Evolutionary conservation across 768 basidiomycete species (phyloP), one percentile per base, ranked within the genome.

Genomic region (Mrakia gelida): DNA sequence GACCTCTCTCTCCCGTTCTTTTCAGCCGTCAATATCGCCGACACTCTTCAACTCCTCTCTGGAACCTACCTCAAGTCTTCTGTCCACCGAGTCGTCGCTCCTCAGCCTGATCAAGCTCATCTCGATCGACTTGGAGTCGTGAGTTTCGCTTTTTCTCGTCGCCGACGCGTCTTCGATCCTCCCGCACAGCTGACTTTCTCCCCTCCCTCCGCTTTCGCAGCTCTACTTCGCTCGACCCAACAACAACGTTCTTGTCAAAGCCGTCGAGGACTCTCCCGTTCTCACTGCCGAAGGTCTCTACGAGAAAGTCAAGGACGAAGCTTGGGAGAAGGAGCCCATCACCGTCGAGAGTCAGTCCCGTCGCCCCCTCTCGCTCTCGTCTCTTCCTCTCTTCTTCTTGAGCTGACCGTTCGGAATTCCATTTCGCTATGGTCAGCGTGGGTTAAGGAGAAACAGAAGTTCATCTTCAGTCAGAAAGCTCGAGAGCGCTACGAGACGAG

Each of bases 61-160:
- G 88, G 87, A 34, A 85, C 84, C 4, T 88, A 87, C 80, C 85
- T 88, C 75, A 86, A 85, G 80, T 85, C 85, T 79, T 86, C 86
- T 0, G 84, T 87, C 34, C 86, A 87, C 76, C 85, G 87, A 16
- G 88, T 88, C 16, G 82, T 83, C 26, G 82, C 85, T 10, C 88
- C 88, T 16, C 88, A 88, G 16, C 84, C 83, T 80, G 88, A 89
- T 80, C 88, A 89, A 81, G 85, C 86, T 65, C 86, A 88, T 70
- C 85, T 86, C 77, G 88, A 88, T 79, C 85, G 88, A 23, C 84
- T 88, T 26, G 88, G 88, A 26, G 78, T 89, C 73, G 49, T 52
- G 49, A 52, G 49, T 52, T 21, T 21, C 2, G 0, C 7, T 52
- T 21, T 52, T 15, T 21, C 49, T 49, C 18, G 16, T 18, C 15